These are phyloP conservation scores for Didymella segeticola DNA, from an alignment of 2,329 filamentous ascomycete genomes.

Conservation along the genomic window DNA sequence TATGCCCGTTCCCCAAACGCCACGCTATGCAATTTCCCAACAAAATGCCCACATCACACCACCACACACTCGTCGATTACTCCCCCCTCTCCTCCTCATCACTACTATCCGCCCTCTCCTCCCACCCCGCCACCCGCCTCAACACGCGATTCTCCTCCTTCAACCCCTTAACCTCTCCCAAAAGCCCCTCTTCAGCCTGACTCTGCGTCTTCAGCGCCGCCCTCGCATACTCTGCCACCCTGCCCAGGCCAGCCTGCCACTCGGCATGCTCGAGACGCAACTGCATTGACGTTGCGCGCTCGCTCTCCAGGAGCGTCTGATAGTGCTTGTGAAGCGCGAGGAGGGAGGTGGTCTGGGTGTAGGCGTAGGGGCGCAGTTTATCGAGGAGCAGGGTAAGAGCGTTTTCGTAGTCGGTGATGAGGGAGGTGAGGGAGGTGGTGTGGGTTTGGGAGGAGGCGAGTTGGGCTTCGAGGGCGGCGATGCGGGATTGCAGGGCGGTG, in stretches of 20 bases:
- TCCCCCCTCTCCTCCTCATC: constrained; percentile 44
- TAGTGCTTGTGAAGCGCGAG: constrained; percentile 58
- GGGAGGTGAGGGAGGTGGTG: constrained; percentile 33
- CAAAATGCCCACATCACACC: not conserved
- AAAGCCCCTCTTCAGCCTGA: constrained; percentile 47
- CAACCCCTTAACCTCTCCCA: constrained; percentile 50
- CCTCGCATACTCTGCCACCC: constrained; percentile 53
- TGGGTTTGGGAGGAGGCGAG: constrained; percentile 33
- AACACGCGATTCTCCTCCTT: constrained; percentile 58
- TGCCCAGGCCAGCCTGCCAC: constrained; percentile 56
- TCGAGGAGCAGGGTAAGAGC: constrained; percentile 48
- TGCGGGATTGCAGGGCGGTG: constrained; percentile 39
- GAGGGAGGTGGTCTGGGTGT: constrained; percentile 40
- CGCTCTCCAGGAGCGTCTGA: constrained; percentile 51
- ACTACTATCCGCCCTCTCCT: constrained; percentile 50
- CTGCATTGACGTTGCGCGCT: constrained; percentile 54
- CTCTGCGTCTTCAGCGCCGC: constrained; percentile 48
- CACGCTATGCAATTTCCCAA: constrained; percentile 32
- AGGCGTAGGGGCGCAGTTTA: constrained; percentile 41
- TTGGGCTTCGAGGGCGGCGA: constrained; percentile 37
- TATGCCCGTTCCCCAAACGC: constrained; percentile 20
- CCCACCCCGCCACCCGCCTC: constrained; percentile 55
- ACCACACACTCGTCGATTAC: not conserved
- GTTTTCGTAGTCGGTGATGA: constrained; percentile 53
- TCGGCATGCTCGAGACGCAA: constrained; percentile 56